Percentiles rank a stretch among this genome's conserved stretches.
These are phyloP conservation scores for Psilocybe tampanensis DNA, from an alignment of 768 basidiomycete species.

Conservation along the genomic window DNA sequence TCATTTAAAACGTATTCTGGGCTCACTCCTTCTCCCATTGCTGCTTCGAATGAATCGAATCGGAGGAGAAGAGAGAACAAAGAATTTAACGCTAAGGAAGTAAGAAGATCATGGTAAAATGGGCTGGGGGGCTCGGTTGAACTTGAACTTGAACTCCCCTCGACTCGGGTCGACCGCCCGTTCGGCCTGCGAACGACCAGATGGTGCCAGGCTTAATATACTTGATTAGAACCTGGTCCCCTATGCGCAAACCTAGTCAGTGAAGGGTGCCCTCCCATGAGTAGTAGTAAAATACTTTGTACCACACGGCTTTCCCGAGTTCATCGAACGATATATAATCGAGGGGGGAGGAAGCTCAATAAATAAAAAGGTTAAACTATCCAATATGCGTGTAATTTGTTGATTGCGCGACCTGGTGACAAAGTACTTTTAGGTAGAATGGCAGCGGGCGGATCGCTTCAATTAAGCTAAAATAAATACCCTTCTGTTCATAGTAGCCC, in stretches of 20 bases:
- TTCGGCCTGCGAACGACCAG: not conserved
- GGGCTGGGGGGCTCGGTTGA: not conserved
- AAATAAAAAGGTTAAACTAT: slow-evolving; percentile 5
- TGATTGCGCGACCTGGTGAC: not conserved
- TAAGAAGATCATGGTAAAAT: not conserved
- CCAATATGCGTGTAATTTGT: slow-evolving; percentile 4
- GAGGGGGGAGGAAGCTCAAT: not conserved
- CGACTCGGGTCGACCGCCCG: not conserved
- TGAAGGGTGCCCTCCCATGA: not conserved
- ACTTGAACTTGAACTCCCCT: not conserved
- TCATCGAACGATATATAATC: not conserved
- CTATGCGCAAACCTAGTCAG: not conserved
- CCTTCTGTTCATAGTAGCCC: slow-evolving; percentile 1
- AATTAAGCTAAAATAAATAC: slow-evolving; percentile 23
- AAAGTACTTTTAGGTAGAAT: not conserved
- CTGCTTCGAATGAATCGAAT: not conserved
- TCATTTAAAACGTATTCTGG: not conserved
- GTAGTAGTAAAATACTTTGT: not conserved
- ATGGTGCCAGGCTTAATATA: not conserved
- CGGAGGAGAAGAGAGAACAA: not conserved
- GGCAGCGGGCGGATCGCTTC: slow-evolving; percentile 27
- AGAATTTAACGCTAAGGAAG: not conserved
- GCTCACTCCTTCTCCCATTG: not conserved
- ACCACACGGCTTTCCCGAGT: not conserved
- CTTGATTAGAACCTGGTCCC: not conserved